Evolutionary conservation across 352 stramenopile species (phyloP).

Genomic region (Phytophthora pinifolia): DNA sequence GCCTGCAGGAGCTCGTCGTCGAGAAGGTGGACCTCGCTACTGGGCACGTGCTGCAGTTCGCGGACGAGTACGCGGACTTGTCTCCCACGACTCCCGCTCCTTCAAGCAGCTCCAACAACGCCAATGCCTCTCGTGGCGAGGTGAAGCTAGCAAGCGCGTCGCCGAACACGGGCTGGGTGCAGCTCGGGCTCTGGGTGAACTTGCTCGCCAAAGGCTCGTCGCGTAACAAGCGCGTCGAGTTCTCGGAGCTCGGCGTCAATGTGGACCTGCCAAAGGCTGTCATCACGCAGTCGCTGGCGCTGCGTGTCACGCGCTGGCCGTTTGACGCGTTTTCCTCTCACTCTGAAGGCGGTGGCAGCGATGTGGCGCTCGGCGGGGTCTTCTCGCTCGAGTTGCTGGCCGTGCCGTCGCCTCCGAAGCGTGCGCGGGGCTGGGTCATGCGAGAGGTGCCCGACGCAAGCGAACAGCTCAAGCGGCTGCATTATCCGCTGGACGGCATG

Average conservation of each 20-base stretch:
- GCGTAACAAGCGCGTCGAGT: conserved; percentile 79
- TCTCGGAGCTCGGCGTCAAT: conserved; percentile 54
- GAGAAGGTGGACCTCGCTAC: conserved; percentile 71
- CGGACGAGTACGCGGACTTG: conserved; percentile 70
- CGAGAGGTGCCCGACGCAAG: conserved; percentile 57
- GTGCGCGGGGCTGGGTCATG: conserved; percentile 77
- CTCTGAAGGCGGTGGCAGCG: conserved; percentile 12
- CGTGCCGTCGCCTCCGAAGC: conserved; percentile 67
- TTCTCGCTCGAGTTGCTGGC: conserved; percentile 69
- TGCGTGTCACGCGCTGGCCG: conserved; percentile 61
- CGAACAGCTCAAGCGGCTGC: conserved; percentile 60
- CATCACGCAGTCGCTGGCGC: conserved; percentile 72
- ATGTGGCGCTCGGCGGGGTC: conserved; percentile 62
- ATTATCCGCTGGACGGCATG: conserved; percentile 79
- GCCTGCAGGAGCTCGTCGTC: conserved; percentile 56
- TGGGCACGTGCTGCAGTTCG: conserved; percentile 69
- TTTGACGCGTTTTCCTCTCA: conserved; percentile 50
- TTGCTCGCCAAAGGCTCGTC: conserved; percentile 70
- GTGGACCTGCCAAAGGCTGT: conserved; percentile 82
- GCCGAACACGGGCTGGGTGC: conserved; percentile 37
- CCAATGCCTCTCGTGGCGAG: conserved; percentile 43
- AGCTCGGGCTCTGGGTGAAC: conserved; percentile 76
- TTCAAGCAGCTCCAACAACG: conserved; percentile 24
- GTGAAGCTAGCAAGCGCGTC: conserved; percentile 63
- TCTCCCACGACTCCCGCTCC: conserved; percentile 12